Evolutionary conservation across 345 rosid species (phyloP), one percentile per base, ranked within the genome.

Genomic region (Euphorbia peplus): DNA sequence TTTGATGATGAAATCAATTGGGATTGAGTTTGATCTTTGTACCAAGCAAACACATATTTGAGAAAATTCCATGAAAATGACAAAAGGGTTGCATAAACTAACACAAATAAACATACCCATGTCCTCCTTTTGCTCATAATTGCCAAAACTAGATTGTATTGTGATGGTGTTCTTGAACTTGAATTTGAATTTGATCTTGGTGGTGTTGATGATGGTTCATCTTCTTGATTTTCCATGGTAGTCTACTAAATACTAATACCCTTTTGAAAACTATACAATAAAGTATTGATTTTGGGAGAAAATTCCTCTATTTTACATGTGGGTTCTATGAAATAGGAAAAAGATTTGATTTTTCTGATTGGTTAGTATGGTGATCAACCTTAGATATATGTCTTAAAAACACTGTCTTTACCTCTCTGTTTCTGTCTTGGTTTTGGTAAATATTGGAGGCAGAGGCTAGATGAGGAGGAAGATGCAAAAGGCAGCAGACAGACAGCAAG

Each of bases 101-200:
- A 47, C 46, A 91, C 84, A 69, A 91, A 93, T 52, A 91, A 84
- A 74, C 89, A 88, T 58, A 86, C 96, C 98, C 98, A 91, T 51
- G 96, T 93, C 69, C 92, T 73, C 79, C 98, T 85, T 78, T 89
- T 93, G 91, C 97, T 91, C 97, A 93, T 89, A 67, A 93, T 66
- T 66, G 55, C 54, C 48, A 93, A 76, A 25, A 90, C 74, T 67
- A 91, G 70, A 22, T 44, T 75, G 83, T 86, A 88, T 7, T 60
- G 81, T 50, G 77, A 46, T 19, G 57, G 67, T 66, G 79, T 3
- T 58, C 73, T 60, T 25, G 81, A 37, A 68, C 73, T 56, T 56
- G 61, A 44, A n/a, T n/a, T n/a, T n/a, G n/a, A n/a, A n/a, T n/a
- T n/a, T n/a, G n/a, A n/a, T n/a, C n/a, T n/a, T n/a, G n/a, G n/a